Conservation (phyloP, 805 yeast genomes). For the Teunomyces aglyptinius region DNA sequence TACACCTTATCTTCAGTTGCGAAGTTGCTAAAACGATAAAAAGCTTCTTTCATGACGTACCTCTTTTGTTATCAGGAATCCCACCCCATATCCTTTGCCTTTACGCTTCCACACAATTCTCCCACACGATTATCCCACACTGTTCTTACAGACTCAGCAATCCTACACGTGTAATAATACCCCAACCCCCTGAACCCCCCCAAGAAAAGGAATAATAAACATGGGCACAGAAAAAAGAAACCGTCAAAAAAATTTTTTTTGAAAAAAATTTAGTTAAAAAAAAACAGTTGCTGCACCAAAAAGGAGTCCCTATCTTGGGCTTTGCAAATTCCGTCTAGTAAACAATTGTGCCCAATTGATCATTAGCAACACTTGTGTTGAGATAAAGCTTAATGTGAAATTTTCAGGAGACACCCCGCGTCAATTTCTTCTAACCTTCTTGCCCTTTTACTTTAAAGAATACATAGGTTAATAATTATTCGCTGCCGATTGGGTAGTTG, state of each 20-base stretch:
- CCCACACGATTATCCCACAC: too few species aligned
- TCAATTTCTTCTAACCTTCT: too few species aligned
- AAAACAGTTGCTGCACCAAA: not conserved
- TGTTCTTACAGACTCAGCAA: too few species aligned
- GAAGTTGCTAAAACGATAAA: not conserved
- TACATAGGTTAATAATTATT: not conserved
- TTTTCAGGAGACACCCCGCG: too few species aligned
- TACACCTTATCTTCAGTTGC: not conserved
- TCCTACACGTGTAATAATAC: not conserved
- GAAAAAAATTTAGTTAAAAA: not conserved
- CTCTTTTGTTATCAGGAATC: not conserved
- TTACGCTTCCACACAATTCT: not conserved
- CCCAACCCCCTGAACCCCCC: conserved; percentile 4
- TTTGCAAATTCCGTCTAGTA: not conserved
- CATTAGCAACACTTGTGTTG: too few species aligned
- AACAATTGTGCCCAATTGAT: not conserved
- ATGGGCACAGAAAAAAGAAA: conserved; percentile 1
- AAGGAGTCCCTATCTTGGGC: not conserved
- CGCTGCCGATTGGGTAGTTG: not conserved
- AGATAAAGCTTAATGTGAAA: too few species aligned
- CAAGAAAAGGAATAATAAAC: not conserved
- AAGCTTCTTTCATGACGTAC: not conserved
- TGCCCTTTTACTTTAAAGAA: too few species aligned
- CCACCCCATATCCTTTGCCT: not conserved
- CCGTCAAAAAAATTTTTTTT: not conserved